Evolutionary conservation across 805 yeast species (phyloP).

Genomic region (Kuraishia borneana): DNA sequence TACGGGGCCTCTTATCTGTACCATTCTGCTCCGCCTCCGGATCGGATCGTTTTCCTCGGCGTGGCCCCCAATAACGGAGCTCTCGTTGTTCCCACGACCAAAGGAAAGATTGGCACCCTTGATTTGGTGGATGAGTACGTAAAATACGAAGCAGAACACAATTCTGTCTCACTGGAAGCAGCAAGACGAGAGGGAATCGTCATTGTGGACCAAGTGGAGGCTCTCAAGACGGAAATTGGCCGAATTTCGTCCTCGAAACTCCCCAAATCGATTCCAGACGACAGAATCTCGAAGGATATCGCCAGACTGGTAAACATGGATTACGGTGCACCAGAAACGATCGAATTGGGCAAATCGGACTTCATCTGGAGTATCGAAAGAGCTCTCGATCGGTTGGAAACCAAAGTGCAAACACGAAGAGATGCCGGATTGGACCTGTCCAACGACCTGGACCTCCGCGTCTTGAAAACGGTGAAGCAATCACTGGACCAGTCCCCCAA

Average conservation of each 20-base stretch:
- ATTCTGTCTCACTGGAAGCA: conserved; percentile 4
- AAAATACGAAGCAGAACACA: conserved; percentile 6
- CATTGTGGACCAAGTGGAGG: conserved; percentile 1
- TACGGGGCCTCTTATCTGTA: conserved; percentile 23
- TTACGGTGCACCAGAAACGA: conserved; percentile 4
- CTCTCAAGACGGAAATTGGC: background rate
- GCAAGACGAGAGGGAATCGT: conserved; percentile 11
- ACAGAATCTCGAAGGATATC: conserved; percentile 8
- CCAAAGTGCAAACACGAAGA: conserved; percentile 1
- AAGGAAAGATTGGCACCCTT: conserved; percentile 5
- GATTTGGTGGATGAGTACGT: conserved; percentile 8
- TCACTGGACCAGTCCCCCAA: background rate
- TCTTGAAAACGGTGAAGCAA: conserved; percentile 9
- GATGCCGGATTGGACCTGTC: conserved; percentile 1
- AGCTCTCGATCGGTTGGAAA: conserved; percentile 8
- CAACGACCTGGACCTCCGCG: conserved; percentile 9
- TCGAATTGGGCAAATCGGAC: conserved; percentile 10
- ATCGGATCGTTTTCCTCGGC: conserved; percentile 20
- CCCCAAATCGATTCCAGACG: conserved; percentile 1
- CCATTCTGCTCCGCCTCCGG: conserved; percentile 19
- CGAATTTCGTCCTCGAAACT: background rate
- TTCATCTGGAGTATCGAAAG: conserved; percentile 14
- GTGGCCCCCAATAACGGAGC: conserved; percentile 12
- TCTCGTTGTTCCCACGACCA: conserved; percentile 16
- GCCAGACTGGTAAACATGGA: conserved; percentile 4